Conservation (phyloP, 371 early-diverging fungal species). For the Mortierella sp. region DNA sequence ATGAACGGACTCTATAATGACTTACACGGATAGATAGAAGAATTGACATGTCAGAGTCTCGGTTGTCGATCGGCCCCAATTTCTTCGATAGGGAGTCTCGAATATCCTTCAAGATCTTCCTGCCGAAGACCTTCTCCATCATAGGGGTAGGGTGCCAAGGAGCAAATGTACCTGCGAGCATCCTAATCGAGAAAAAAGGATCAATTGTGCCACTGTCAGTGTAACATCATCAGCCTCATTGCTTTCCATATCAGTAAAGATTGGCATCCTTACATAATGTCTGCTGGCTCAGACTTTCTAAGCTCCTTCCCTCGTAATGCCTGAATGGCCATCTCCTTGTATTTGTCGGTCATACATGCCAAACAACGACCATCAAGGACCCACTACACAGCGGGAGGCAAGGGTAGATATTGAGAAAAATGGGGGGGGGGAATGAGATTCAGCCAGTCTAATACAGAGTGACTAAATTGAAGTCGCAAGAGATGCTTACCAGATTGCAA, state of each 20-base stretch:
- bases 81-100: slow-evolving; percentile 13
- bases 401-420: slow-evolving; percentile 6
- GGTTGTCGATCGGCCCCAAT: slow-evolving; percentile 18
- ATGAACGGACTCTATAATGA: not conserved
- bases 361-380: slow-evolving; percentile 18
- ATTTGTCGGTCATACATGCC: slow-evolving; percentile 13
- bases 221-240: not conserved
- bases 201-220: slow-evolving; percentile 4
- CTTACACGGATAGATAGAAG: slow-evolving; percentile 13
- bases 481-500: slow-evolving; percentile 10
- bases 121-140: slow-evolving; percentile 15
- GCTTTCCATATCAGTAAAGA: not conserved
- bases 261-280: slow-evolving; percentile 14
- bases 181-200: slow-evolving; percentile 13
- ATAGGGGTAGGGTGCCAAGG: slow-evolving; percentile 18
- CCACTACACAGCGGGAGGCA: too few species aligned
- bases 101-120: slow-evolving; percentile 7
- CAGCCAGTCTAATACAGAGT: not conserved
- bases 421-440: slow-evolving; percentile 8
- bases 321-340: slow-evolving; percentile 10
- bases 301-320: slow-evolving; percentile 12
- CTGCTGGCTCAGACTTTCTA: slow-evolving; percentile 20
- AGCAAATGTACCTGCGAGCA: slow-evolving; percentile 23
- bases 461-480: not conserved
- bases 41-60: slow-evolving; percentile 9